phyloP scores from a whole-genome alignment of 345 rosid species.

The Isatis tinctoria region DNA sequence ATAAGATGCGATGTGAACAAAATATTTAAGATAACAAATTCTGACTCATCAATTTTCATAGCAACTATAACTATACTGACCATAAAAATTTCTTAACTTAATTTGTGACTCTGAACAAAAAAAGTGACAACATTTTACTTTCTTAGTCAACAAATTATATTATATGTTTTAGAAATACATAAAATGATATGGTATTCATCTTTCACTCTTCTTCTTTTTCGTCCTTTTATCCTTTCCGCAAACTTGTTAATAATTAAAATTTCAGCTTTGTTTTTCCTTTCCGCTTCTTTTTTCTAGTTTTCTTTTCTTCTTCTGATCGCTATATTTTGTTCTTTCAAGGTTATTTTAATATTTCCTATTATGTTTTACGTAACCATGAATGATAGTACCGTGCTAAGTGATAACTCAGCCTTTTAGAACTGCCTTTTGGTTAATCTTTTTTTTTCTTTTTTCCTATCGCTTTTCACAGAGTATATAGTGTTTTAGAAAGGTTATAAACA shows the following conservation, averaged over 20 bases:
- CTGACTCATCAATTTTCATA: not conserved
- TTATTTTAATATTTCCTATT: not conserved
- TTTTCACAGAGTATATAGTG: not conserved
- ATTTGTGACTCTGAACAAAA: not conserved
- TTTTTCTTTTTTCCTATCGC: not conserved
- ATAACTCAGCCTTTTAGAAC: conserved; percentile 7
- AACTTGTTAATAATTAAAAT: not conserved
- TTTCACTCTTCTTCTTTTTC: not conserved
- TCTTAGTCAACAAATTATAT: conserved; percentile 11
- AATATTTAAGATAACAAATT: not conserved
- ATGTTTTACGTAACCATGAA: not conserved
- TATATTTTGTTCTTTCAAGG: not conserved
- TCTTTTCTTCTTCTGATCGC: not conserved
- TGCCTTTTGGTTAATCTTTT: not conserved
- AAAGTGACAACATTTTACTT: conserved; percentile 1
- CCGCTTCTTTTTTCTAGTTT: not conserved
- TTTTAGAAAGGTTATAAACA: conserved; percentile 1
- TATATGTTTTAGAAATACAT: not conserved
- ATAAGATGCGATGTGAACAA: not conserved
- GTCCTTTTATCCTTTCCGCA: conserved; percentile 15
- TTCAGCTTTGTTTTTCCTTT: conserved; percentile 12
- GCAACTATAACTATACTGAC: not conserved
- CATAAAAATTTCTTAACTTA: not conserved
- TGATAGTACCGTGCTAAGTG: not conserved
- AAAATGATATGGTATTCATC: not conserved